A percentile compares a stretch with the other conserved stretches of the same genome.
Evolutionary conservation across 495 filamentous ascomycete genomes (phyloP).

Genomic region (Darksidea phi): DNA sequence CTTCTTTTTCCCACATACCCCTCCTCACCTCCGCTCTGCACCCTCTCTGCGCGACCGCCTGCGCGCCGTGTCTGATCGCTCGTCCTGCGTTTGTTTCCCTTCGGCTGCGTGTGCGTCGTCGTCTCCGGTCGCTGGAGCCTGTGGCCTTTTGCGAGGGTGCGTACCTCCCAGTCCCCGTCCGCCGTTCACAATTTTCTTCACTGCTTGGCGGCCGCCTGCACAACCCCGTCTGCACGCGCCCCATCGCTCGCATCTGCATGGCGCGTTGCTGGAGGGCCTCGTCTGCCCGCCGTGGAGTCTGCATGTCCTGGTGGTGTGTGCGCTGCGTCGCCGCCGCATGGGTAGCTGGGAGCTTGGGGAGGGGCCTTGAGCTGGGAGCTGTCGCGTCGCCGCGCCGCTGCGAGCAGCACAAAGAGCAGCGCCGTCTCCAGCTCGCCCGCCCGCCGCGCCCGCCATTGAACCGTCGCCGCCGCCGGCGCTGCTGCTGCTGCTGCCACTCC

Average conservation of each 20-base stretch:
- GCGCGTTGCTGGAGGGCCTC: too few species aligned
- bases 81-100: too few species aligned
- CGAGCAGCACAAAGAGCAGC: constrained; percentile 2
- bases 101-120: constrained; percentile 2
- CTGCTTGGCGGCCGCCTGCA: constrained; percentile 20
- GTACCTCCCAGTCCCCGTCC: not conserved
- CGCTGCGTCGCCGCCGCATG: too few species aligned
- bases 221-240: not conserved
- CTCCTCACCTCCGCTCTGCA: not conserved
- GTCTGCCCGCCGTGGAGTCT: too few species aligned
- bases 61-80: not conserved
- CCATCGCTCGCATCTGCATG: not conserved
- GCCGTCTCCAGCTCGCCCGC: not conserved
- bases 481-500: too few species aligned
- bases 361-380: not conserved
- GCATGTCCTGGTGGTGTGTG: too few species aligned
- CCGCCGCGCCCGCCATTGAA: too few species aligned
- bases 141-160: constrained; percentile 17
- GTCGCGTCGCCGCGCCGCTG: not conserved
- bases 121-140: constrained; percentile 19
- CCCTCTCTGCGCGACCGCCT: constrained; percentile 1
- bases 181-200: constrained; percentile 14
- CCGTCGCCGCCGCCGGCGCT: too few species aligned
- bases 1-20: not conserved
- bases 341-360: not conserved